Evolutionary conservation across 2,329 filamentous ascomycete species (phyloP).

Genomic region (Colletotrichum viniferum): DNA sequence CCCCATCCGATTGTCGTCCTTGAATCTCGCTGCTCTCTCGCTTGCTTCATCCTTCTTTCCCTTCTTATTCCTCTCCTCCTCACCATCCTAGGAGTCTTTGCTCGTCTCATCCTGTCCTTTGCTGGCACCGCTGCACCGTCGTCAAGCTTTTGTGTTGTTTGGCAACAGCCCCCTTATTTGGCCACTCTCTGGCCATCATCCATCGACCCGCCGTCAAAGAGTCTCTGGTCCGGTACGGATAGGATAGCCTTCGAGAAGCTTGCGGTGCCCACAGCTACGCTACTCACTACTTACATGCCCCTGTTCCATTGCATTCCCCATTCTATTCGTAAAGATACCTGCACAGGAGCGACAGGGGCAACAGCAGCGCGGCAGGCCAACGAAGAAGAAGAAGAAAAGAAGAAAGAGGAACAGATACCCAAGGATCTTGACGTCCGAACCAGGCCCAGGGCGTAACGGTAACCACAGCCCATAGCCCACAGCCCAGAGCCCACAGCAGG

Average conservation of each 20-base stretch:
- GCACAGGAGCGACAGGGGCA: background rate
- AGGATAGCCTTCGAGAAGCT: background rate
- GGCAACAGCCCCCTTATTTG: background rate
- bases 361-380: background rate
- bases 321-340: slow-evolving; percentile 5
- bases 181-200: background rate
- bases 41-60: background rate
- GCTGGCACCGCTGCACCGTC: background rate
- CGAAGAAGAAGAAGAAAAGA: background rate
- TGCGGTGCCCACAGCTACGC: background rate
- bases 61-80: background rate
- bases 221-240: background rate
- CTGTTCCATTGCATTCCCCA: background rate
- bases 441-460: background rate
- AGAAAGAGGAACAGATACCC: background rate
- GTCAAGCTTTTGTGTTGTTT: background rate
- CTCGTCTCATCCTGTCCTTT: background rate
- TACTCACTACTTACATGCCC: background rate
- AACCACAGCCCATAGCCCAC: background rate
- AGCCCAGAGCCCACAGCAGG: background rate
- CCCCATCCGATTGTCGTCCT: slow-evolving; percentile 3
- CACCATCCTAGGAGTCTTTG: background rate
- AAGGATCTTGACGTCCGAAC: slow-evolving; percentile 7
- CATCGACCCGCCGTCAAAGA: background rate
- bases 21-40: slow-evolving; percentile 7